phyloP scores from a whole-genome alignment of 192 early-diverging fungal genomes.

The Backusella parvicylindrica region DNA sequence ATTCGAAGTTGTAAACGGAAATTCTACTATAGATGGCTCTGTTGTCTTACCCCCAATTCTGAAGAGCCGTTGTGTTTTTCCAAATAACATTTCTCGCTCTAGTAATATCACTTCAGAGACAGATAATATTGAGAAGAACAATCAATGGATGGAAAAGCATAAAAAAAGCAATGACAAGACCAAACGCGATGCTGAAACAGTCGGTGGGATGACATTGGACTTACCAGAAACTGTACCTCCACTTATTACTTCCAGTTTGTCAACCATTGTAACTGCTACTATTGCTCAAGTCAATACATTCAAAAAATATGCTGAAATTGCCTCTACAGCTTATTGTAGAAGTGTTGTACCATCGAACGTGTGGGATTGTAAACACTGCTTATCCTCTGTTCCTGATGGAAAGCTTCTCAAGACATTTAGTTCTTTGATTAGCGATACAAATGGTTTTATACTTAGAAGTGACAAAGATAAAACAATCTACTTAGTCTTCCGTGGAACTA shows the following conservation, averaged over 20 bases:
- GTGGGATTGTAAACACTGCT: conserved; percentile 17
- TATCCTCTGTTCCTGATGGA: conserved; percentile 8
- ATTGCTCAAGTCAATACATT: background rate
- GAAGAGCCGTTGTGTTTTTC: background rate
- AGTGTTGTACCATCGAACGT: background rate
- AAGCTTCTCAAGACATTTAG: conserved; percentile 8
- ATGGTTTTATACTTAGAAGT: conserved; percentile 17
- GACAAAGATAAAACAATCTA: conserved; percentile 15
- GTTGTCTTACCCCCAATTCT: background rate
- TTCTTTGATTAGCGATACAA: conserved; percentile 10
- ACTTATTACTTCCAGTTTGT: background rate
- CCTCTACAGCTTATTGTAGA: conserved; percentile 27
- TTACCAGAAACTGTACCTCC: background rate
- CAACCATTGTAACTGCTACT: background rate
- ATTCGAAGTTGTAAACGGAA: background rate
- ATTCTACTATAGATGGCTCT: background rate
- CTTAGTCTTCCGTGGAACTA: conserved; percentile 21
- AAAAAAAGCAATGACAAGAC: background rate
- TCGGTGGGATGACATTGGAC: conserved; percentile 1
- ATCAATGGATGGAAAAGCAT: background rate
- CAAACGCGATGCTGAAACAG: background rate
- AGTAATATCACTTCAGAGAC: background rate
- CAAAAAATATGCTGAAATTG: conserved; percentile 6
- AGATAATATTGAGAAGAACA: background rate
- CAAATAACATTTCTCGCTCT: background rate